Evolutionary conservation across 1,284 basidiomycete genomes (phyloP).

Genomic region (Irpex rosettiformis): DNA sequence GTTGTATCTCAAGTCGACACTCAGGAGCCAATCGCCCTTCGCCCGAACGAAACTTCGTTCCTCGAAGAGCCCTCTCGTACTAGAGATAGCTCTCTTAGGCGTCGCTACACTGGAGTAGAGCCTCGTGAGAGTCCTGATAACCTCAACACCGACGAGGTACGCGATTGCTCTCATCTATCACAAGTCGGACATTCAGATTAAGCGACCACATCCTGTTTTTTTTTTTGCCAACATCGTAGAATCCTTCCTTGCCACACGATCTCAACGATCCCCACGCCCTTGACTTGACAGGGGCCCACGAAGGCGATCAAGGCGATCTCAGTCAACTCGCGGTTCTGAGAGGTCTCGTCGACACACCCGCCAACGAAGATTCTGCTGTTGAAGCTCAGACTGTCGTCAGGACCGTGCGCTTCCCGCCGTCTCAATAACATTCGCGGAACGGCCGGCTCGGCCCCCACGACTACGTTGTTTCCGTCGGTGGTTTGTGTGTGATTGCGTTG

Average conservation of each 20-base stretch:
- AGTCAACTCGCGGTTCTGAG: not conserved
- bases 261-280: too few relatives aligned
- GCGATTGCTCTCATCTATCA: not conserved
- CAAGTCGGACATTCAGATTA: not conserved
- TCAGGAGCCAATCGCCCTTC: not conserved
- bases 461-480: too few relatives aligned
- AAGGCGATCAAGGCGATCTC: not conserved
- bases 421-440: conserved; percentile 9
- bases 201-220: not conserved
- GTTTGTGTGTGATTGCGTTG: too few relatives aligned
- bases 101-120: not conserved
- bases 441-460: too few relatives aligned
- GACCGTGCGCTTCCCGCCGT: conserved; percentile 4
- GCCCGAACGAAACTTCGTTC: not conserved
- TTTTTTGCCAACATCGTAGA: not conserved
- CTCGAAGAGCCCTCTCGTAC: not conserved
- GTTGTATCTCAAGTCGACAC: not conserved
- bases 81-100: not conserved
- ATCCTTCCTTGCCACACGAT: not conserved
- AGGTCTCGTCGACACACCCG: not conserved
- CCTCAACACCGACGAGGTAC: not conserved
- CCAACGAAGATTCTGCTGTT: not conserved
- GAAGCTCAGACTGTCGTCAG: conserved; percentile 3
- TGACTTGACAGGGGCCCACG: too few relatives aligned
- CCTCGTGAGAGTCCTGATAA: not conserved